Evolutionary conservation across 2,329 filamentous ascomycete species (phyloP).

Genomic region (Cercospora beticola): DNA sequence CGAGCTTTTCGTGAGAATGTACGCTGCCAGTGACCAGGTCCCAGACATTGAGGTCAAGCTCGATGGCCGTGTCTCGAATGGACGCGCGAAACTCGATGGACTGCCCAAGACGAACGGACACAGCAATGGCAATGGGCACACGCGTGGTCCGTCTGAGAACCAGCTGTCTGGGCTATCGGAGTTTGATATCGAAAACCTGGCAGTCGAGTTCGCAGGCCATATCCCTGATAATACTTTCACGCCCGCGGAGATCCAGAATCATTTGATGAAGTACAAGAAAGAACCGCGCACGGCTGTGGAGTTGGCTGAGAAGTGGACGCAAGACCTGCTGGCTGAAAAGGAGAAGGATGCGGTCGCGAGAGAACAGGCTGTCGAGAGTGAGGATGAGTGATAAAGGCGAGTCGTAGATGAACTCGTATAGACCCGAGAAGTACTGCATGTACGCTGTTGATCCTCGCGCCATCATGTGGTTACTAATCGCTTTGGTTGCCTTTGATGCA

Average conservation of each 20-base stretch:
- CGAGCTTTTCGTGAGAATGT: constrained; percentile 46
- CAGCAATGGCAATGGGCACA: constrained; percentile 18
- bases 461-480: background rate
- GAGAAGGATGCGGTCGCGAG: constrained; percentile 22
- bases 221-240: constrained; percentile 51
- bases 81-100: constrained; percentile 9
- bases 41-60: constrained; percentile 16
- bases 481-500: no score
- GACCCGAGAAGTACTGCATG: background rate
- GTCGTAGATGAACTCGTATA: background rate
- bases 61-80: constrained; percentile 4
- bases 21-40: constrained; percentile 30
- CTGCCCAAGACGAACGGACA: constrained; percentile 12
- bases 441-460: background rate
- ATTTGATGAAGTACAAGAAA: constrained; percentile 53
- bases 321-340: constrained; percentile 35
- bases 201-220: constrained; percentile 46
- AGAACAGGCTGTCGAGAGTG: constrained; percentile 12
- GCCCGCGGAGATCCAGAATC: constrained; percentile 56
- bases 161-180: constrained; percentile 18
- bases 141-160: constrained; percentile 8
- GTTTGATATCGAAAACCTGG: constrained; percentile 42
- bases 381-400: constrained; percentile 4
- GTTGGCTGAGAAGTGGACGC: constrained; percentile 46
- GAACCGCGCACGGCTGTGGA: constrained; percentile 48